Conservation (phyloP, 345 rosid species). For the Aegle marmelos region DNA sequence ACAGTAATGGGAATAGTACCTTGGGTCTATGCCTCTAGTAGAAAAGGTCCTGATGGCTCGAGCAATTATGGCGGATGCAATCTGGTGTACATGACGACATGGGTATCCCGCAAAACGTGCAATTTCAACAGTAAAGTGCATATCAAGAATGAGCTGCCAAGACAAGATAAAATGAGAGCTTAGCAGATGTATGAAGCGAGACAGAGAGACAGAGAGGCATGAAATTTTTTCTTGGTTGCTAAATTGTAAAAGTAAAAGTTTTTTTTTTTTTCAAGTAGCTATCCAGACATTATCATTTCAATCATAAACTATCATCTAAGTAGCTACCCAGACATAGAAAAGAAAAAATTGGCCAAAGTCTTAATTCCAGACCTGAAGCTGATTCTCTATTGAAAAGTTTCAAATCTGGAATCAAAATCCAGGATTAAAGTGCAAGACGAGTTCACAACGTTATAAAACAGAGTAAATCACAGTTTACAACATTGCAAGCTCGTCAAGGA, state of each 20-base stretch:
- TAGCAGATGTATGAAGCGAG: not conserved
- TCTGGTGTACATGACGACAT: constrained; percentile 72
- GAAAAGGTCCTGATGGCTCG: constrained; percentile 83
- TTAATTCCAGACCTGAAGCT: too few species aligned
- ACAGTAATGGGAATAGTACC: constrained; percentile 37
- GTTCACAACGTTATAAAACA: too few species aligned
- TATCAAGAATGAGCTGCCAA: constrained; percentile 90
- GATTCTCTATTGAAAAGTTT: too few species aligned
- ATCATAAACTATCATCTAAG: not conserved
- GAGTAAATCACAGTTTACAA: too few species aligned
- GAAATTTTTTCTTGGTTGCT: not conserved
- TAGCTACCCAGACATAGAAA: not conserved
- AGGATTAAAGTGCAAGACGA: too few species aligned
- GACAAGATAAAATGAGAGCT: constrained; percentile 6
- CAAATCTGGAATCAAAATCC: too few species aligned
- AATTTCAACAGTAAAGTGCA: constrained; percentile 99
- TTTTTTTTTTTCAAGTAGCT: not conserved
- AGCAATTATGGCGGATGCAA: constrained; percentile 79
- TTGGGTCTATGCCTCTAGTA: constrained; percentile 75
- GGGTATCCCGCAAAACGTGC: constrained; percentile 97
- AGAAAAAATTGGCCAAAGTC: not conserved
- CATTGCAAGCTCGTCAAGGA: too few species aligned
- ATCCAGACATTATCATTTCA: not conserved
- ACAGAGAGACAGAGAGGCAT: not conserved
- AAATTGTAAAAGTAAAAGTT: not conserved